These are phyloP conservation scores for Oidiodendron maius DNA, from an alignment of 495 filamentous ascomycete genomes.

Conservation along the genomic window DNA sequence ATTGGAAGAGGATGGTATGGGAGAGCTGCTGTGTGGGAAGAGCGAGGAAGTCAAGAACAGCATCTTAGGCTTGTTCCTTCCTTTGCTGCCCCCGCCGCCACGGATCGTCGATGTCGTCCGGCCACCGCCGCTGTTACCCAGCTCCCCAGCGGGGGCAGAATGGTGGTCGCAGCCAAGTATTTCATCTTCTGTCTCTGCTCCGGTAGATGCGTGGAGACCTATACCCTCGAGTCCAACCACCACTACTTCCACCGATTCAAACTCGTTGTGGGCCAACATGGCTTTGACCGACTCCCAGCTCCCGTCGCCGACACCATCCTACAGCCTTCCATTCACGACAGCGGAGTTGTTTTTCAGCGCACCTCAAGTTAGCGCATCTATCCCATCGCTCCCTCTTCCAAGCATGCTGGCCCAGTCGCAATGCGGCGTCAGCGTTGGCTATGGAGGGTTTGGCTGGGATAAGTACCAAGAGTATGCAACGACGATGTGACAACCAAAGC, in stretches of 20 bases:
- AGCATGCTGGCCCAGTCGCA: conserved; percentile 80
- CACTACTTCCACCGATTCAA: conserved; percentile 63
- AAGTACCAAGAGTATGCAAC: conserved; percentile 58
- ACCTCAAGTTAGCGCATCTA: conserved; percentile 56
- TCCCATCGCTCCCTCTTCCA: conserved; percentile 77
- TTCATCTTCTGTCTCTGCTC: conserved; percentile 50
- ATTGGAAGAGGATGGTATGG: conserved; percentile 92
- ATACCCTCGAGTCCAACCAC: conserved; percentile 81
- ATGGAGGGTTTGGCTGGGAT: conserved; percentile 70
- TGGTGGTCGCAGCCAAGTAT: conserved; percentile 69
- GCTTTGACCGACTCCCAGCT: conserved; percentile 60
- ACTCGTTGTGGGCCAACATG: conserved; percentile 77
- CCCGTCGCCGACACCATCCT: conserved; percentile 69
- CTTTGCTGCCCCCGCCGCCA: conserved; percentile 87
- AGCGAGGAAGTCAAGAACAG: conserved; percentile 90
- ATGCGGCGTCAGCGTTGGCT: conserved; percentile 73
- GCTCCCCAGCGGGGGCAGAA: conserved; percentile 66
- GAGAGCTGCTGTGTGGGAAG: conserved; percentile 85
- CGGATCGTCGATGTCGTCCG: conserved; percentile 88
- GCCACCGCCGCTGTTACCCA: conserved; percentile 78
- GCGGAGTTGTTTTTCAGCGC: conserved; percentile 57
- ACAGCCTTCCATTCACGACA: conserved; percentile 72
- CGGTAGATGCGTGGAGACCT: conserved; percentile 90
- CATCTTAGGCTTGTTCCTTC: conserved; percentile 80
- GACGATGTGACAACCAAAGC: conserved; percentile 56